These are phyloP conservation scores for Candida jianshihensis DNA, from an alignment of 805 yeast species.

Conservation along the genomic window DNA sequence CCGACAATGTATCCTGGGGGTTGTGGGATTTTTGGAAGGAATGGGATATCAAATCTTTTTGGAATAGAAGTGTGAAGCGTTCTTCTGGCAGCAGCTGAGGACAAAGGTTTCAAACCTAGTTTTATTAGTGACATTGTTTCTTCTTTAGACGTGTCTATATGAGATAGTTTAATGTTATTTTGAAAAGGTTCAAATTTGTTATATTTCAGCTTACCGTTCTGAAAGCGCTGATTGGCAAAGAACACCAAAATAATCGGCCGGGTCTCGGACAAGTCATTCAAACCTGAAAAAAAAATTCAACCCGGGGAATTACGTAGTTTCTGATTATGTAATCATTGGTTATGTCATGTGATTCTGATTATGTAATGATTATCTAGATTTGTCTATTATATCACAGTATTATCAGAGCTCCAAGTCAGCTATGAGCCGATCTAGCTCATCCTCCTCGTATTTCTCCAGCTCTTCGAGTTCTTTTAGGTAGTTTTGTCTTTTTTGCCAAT, in stretches of 20 bases:
- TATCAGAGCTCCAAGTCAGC: not conserved
- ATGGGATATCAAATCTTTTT: slow-evolving; percentile 33
- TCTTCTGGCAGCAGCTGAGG: not conserved
- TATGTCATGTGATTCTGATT: too few relatives aligned
- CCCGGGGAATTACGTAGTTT: too few relatives aligned
- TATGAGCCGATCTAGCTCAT: not conserved
- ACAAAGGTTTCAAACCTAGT: not conserved
- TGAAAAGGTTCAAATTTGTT: too few relatives aligned
- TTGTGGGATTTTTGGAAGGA: slow-evolving; percentile 60
- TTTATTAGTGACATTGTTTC: not conserved
- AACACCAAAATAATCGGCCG: not conserved
- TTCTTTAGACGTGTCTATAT: not conserved
- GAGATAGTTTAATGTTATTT: too few relatives aligned
- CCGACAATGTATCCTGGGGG: slow-evolving; percentile 90
- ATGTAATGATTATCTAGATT: too few relatives aligned
- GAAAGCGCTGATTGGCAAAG: not conserved
- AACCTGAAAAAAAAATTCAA: too few relatives aligned
- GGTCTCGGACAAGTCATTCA: slow-evolving; percentile 1
- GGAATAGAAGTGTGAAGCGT: not conserved
- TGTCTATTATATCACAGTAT: not conserved
- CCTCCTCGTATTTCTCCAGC: not conserved
- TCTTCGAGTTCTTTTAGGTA: not conserved
- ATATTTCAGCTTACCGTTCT: too few relatives aligned
- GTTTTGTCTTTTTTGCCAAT: not conserved
- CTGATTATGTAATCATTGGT: not conserved